These are phyloP conservation scores for Alloteropsis semialata DNA, from an alignment of 176 grass and related monocot species.

Conservation along the genomic window DNA sequence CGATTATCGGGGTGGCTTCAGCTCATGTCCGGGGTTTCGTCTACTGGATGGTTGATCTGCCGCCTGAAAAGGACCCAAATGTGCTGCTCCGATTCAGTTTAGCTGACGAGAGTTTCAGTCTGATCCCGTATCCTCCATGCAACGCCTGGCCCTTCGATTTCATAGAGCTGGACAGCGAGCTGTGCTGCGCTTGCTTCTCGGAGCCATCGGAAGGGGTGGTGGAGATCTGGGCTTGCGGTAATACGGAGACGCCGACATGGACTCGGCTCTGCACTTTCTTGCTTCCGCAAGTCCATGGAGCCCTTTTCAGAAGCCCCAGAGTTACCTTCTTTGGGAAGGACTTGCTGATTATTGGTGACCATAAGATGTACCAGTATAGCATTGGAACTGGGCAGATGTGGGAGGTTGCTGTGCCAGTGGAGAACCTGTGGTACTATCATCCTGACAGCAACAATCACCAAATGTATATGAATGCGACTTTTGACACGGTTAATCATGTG, in stretches of 20 bases:
- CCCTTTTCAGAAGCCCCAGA: background rate
- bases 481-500: too few species aligned
- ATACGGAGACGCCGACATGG: background rate
- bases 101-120: background rate
- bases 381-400: too few species aligned
- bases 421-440: too few species aligned
- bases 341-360: too few species aligned
- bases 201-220: background rate
- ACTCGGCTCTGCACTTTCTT: background rate
- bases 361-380: too few species aligned
- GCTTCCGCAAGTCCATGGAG: too few species aligned
- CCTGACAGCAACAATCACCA: too few species aligned
- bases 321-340: too few species aligned
- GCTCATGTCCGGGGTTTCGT: background rate
- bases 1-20: background rate
- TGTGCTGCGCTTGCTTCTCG: background rate
- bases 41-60: background rate
- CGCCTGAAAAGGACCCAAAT: too few species aligned
- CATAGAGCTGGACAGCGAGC: background rate
- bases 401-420: too few species aligned
- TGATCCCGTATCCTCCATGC: background rate
- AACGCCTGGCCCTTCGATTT: background rate
- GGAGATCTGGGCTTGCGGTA: background rate
- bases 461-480: too few species aligned
- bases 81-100: background rate